Percentiles rank a stretch among this genome's conserved stretches.
These are phyloP conservation scores for Phaeosphaeria sp. DNA, from an alignment of 2,329 filamentous ascomycete genomes.

Conservation along the genomic window DNA sequence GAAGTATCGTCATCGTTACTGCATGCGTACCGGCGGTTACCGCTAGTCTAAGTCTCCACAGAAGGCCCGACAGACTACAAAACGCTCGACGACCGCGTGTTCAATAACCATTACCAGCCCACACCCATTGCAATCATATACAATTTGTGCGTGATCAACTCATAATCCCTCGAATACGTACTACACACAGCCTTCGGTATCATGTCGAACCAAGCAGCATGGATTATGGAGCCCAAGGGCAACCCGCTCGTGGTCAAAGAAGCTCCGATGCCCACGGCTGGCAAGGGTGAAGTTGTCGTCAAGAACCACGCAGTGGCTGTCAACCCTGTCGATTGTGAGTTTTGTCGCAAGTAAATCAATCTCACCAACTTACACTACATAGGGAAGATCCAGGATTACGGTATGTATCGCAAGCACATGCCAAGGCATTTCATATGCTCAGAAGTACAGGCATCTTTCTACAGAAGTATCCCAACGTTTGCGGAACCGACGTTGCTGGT, in stretches of 20 bases:
- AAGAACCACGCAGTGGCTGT: conserved; percentile 44
- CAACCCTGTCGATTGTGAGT: conserved; percentile 42
- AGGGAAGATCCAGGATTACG: conserved; percentile 45
- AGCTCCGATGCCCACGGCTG: conserved; percentile 34
- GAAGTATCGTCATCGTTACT: not conserved
- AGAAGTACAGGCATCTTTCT: conserved; percentile 38
- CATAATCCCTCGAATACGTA: not conserved
- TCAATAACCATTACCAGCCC: not conserved
- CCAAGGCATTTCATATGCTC: not conserved
- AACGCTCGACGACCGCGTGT: not conserved
- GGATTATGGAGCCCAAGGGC: conserved; percentile 36
- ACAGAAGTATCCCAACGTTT: conserved; percentile 41
- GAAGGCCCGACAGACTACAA: not conserved
- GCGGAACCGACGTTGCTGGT: conserved; percentile 55
- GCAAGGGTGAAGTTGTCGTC: conserved; percentile 40
- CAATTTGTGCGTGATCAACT: not conserved
- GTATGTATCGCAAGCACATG: conserved; percentile 11
- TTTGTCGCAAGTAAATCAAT: not conserved
- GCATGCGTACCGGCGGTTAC: too few relatives aligned
- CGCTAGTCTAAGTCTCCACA: too few relatives aligned
- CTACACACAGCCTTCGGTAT: not conserved
- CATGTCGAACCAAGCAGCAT: conserved; percentile 44
- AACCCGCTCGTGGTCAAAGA: conserved; percentile 39
- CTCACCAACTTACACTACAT: conserved; percentile 7
- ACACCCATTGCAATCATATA: not conserved